These are phyloP conservation scores for Nannochloris sp. DNA, from an alignment of 139 green algal genomes.

Conservation along the genomic window DNA sequence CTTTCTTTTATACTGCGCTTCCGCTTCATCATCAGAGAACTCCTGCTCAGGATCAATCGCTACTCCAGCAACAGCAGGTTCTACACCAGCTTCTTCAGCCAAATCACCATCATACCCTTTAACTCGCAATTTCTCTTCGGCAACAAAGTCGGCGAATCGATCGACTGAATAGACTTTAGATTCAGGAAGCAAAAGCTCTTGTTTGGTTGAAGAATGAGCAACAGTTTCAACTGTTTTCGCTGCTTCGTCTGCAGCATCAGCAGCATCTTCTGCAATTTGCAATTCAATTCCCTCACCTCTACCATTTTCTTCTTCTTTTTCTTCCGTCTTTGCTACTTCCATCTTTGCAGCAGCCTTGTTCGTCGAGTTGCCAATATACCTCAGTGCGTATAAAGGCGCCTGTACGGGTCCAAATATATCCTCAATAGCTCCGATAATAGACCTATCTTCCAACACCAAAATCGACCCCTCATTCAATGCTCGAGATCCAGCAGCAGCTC, in stretches of 20 bases:
- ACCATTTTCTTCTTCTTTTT: neutral
- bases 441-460: conserved; percentile 23
- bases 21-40: conserved; percentile 19
- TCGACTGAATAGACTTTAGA: neutral
- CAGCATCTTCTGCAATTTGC: neutral
- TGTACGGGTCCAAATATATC: conserved; percentile 44
- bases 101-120: conserved; percentile 9
- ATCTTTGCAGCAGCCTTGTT: too few relatives aligned
- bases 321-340: too few relatives aligned
- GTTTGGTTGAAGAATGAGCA: too few relatives aligned
- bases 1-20: neutral
- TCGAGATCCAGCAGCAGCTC: conserved; percentile 11
- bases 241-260: too few relatives aligned
- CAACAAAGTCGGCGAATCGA: neutral
- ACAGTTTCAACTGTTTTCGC: too few relatives aligned
- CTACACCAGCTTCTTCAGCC: neutral
- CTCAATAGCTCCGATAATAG: conserved; percentile 31
- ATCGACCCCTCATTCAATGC: conserved; percentile 35
- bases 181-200: too few relatives aligned
- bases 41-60: neutral
- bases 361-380: conserved; percentile 29
- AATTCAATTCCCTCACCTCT: too few relatives aligned
- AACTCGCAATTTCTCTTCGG: neutral
- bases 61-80: neutral
- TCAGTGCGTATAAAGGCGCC: conserved; percentile 31